phyloP scores from a whole-genome alignment of 129 eudicot species.

The Apium graveolens region DNA sequence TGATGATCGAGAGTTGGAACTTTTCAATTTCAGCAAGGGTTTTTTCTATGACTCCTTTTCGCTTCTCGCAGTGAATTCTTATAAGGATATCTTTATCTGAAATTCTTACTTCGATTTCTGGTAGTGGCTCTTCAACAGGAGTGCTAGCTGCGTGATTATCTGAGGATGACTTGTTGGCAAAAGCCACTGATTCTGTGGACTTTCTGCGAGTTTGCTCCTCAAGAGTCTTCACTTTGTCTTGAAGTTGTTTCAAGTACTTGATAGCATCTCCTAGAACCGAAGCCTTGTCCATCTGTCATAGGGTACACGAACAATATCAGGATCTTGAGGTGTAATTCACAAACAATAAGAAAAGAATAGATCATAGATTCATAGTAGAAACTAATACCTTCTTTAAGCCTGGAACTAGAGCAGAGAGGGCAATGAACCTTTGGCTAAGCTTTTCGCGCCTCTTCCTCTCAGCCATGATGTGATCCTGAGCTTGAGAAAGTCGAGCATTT shows the following conservation, averaged over 20 bases:
- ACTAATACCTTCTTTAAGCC: slow-evolving; percentile 61
- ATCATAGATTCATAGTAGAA: background rate
- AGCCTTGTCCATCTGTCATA: slow-evolving; percentile 76
- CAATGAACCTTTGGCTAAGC: slow-evolving; percentile 61
- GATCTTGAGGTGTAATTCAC: background rate
- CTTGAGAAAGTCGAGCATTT: slow-evolving; percentile 28
- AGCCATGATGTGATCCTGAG: slow-evolving; percentile 74
- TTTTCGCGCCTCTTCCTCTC: slow-evolving; percentile 86
- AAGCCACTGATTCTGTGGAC: slow-evolving; percentile 55
- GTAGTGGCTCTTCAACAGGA: slow-evolving; percentile 48
- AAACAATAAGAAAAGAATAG: background rate
- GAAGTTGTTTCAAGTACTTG: slow-evolving; percentile 71
- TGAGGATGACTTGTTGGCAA: slow-evolving; percentile 38
- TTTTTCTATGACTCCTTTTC: slow-evolving; percentile 46
- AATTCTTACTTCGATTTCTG: slow-evolving; percentile 70
- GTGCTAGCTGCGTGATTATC: slow-evolving; percentile 27
- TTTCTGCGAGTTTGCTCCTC: slow-evolving; percentile 61
- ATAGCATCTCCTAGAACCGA: slow-evolving; percentile 88
- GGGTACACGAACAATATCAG: background rate
- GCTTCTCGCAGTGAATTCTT: slow-evolving; percentile 67
- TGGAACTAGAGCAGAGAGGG: slow-evolving; percentile 69
- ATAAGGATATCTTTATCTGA: slow-evolving; percentile 49
- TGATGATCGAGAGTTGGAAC: slow-evolving; percentile 48
- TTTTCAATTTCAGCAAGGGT: slow-evolving; percentile 54
- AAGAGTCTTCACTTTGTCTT: slow-evolving; percentile 62